Conservation (phyloP, 2,329 filamentous ascomycete species). For the Colletotrichum sublineola region DNA sequence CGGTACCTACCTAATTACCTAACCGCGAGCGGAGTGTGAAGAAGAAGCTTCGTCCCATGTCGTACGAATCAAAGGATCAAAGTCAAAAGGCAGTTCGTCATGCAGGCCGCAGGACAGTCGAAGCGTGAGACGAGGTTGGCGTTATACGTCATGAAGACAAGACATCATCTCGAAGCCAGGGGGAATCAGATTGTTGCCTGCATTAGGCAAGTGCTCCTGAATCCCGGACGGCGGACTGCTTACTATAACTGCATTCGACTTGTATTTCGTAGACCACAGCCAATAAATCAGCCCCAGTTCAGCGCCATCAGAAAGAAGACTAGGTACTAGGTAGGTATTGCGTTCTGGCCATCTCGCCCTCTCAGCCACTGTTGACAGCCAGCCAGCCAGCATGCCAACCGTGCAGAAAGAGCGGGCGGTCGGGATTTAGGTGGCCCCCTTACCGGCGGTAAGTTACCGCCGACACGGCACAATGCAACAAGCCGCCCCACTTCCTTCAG, state of each 20-base stretch:
- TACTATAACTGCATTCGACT: not conserved
- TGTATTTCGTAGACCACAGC: no score
- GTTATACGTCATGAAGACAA: not conserved
- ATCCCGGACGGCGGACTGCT: not conserved
- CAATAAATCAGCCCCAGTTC: not conserved
- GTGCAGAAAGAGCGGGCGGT: not conserved
- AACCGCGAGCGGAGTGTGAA: not conserved
- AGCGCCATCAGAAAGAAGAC: not conserved
- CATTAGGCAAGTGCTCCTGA: constrained; percentile 1
- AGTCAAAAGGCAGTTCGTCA: not conserved
- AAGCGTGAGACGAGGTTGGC: not conserved
- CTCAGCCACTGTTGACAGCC: not conserved
- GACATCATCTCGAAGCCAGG: not conserved
- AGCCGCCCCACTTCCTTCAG: constrained; percentile 23
- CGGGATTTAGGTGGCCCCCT: constrained; percentile 22
- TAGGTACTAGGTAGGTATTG: not conserved
- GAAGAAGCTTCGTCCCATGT: constrained; percentile 9
- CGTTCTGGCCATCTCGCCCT: constrained; percentile 2
- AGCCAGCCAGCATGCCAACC: not conserved
- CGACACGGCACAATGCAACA: constrained; percentile 34
- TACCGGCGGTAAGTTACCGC: constrained; percentile 34
- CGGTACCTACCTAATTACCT: no score
- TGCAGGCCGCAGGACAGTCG: not conserved
- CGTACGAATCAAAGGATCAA: not conserved
- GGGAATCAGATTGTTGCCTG: constrained; percentile 12